These are phyloP conservation scores for Hymenoscyphus salicellus DNA, from an alignment of 2,329 filamentous ascomycete species.

Conservation along the genomic window DNA sequence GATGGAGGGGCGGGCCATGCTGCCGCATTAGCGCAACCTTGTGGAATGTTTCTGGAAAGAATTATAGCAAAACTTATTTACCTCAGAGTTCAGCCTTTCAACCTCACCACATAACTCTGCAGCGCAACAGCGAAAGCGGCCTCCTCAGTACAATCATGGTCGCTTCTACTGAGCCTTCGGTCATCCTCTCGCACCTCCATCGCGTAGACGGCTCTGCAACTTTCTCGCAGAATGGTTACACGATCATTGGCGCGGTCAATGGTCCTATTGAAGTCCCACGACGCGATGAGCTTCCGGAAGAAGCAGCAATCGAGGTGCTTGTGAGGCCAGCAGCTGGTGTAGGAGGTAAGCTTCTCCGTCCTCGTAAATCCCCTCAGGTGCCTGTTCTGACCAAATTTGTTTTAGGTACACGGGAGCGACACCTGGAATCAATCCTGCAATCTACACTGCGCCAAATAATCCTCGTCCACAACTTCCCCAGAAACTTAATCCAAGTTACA, in stretches of 20 bases:
- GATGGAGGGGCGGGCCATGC: neutral
- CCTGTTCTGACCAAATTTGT: slow-evolving; percentile 16
- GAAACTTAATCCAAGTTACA: slow-evolving; percentile 75
- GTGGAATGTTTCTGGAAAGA: slow-evolving; percentile 5
- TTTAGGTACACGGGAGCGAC: slow-evolving; percentile 67
- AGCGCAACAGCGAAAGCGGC: neutral
- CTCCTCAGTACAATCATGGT: slow-evolving; percentile 40
- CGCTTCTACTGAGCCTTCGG: slow-evolving; percentile 45
- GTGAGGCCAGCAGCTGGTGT: slow-evolving; percentile 82
- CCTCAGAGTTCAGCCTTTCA: neutral
- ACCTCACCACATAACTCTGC: neutral
- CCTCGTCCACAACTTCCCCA: slow-evolving; percentile 70
- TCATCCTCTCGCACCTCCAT: slow-evolving; percentile 55
- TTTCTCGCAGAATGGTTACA: slow-evolving; percentile 73
- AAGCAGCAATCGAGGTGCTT: slow-evolving; percentile 85
- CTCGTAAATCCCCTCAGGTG: neutral
- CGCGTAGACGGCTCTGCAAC: slow-evolving; percentile 78
- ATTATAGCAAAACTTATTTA: slow-evolving; percentile 3
- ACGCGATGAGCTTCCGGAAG: slow-evolving; percentile 86
- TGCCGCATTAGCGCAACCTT: neutral
- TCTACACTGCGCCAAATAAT: slow-evolving; percentile 71
- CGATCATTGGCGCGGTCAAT: slow-evolving; percentile 81
- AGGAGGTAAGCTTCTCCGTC: slow-evolving; percentile 57
- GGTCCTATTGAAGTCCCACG: slow-evolving; percentile 87
- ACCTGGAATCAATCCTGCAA: slow-evolving; percentile 75